These are phyloP conservation scores for Sutorius eximius DNA, from an alignment of 1,284 basidiomycete species.

Conservation along the genomic window DNA sequence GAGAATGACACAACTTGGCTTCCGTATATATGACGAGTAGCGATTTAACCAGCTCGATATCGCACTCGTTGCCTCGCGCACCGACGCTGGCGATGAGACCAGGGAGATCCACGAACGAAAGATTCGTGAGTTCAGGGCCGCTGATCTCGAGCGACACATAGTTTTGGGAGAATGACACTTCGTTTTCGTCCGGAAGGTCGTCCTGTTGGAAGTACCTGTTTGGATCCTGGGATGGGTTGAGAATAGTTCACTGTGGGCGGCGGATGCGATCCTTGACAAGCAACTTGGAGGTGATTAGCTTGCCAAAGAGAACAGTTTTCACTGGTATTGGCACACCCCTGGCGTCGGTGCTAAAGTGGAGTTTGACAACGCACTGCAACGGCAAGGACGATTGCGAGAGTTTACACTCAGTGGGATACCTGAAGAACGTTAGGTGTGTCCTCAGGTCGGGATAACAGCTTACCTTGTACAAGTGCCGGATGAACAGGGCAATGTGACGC, in stretches of 20 bases:
- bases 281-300: slow-evolving; percentile 47
- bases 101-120: slow-evolving; percentile 58
- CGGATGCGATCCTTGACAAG: slow-evolving; percentile 65
- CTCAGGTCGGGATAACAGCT: not conserved
- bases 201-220: slow-evolving; percentile 42
- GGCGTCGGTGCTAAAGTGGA: slow-evolving; percentile 52
- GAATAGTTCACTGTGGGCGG: slow-evolving; percentile 69
- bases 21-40: slow-evolving; percentile 62
- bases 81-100: slow-evolving; percentile 68
- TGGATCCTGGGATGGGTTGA: slow-evolving; percentile 52
- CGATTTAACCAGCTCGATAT: slow-evolving; percentile 62
- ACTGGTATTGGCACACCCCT: slow-evolving; percentile 43
- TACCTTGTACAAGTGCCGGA: slow-evolving; percentile 67
- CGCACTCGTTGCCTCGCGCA: slow-evolving; percentile 46
- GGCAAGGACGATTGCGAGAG: slow-evolving; percentile 44
- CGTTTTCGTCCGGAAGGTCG: slow-evolving; percentile 33
- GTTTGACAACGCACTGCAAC: slow-evolving; percentile 63
- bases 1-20: slow-evolving; percentile 66
- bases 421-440: slow-evolving; percentile 25
- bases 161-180: slow-evolving; percentile 62
- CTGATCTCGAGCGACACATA: slow-evolving; percentile 65
- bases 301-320: slow-evolving; percentile 51
- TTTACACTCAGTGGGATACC: slow-evolving; percentile 73
- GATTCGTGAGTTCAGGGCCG: slow-evolving; percentile 65
- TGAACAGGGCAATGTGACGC: slow-evolving; percentile 66